Evolutionary conservation across 2,329 filamentous ascomycete genomes (phyloP).

Genomic region (Neonectria sp.): DNA sequence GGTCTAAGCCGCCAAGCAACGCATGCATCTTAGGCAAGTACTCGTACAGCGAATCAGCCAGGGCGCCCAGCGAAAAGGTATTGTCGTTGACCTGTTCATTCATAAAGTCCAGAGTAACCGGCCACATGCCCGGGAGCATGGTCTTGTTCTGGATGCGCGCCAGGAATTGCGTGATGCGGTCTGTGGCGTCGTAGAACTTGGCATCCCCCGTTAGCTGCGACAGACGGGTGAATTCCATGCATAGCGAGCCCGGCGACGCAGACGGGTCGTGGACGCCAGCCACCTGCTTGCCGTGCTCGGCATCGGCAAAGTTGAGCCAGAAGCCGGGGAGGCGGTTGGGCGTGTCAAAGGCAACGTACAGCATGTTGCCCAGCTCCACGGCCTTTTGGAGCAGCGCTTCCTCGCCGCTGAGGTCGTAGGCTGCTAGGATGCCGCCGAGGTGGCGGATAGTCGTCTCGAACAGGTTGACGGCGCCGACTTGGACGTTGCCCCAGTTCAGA

Average conservation of each 20-base stretch:
- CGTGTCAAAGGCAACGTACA: slow-evolving; percentile 69
- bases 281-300: slow-evolving; percentile 61
- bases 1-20: slow-evolving; percentile 74
- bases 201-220: slow-evolving; percentile 80
- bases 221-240: slow-evolving; percentile 81
- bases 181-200: slow-evolving; percentile 85
- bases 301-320: slow-evolving; percentile 61
- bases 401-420: slow-evolving; percentile 66
- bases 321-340: slow-evolving; percentile 66
- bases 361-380: slow-evolving; percentile 67
- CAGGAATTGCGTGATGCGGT: slow-evolving; percentile 80
- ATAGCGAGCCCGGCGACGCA: slow-evolving; percentile 74
- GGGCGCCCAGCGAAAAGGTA: slow-evolving; percentile 67
- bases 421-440: slow-evolving; percentile 66
- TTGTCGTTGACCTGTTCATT: slow-evolving; percentile 67
- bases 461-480: slow-evolving; percentile 59
- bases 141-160: slow-evolving; percentile 78
- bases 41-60: slow-evolving; percentile 72
- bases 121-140: slow-evolving; percentile 84
- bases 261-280: slow-evolving; percentile 64
- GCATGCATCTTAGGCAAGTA: slow-evolving; percentile 75
- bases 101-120: slow-evolving; percentile 71
- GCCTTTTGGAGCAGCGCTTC: slow-evolving; percentile 64
- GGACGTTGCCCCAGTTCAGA: slow-evolving; percentile 67
- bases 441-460: slow-evolving; percentile 72